Evolutionary conservation across 495 filamentous ascomycete genomes (phyloP), one percentile per base, ranked within the genome.

Genomic region (Neurospora tetrasperma): DNA sequence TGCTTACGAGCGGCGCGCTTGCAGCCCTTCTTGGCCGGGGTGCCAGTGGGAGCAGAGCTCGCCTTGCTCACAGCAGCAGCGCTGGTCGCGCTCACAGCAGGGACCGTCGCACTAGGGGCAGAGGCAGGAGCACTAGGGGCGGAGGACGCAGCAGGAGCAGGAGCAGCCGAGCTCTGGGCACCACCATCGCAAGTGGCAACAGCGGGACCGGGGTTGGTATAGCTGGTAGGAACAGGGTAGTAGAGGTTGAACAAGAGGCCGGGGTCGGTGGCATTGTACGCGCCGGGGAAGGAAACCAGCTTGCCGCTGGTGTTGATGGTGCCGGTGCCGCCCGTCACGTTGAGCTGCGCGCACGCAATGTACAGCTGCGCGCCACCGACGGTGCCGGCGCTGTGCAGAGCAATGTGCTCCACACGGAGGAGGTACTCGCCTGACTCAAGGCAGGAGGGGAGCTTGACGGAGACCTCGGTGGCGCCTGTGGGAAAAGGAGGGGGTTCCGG

Each of bases 391-490:
- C 75, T 74, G 74, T 88, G 86, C 35, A 88, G 81, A 2, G 81
- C 87, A 27, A 89, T 86, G 73, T 88, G 86, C 79, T 90, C 89
- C 42, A 86, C 84, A 27, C 88, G 83, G 44, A 90, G 79, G 20
- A 90, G 84, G 78, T 90, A 90, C 69, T 88, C 84, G 71, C 88
- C 88, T n/a, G 83, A 76, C 2, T 82, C 82, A n/a, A 87, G 77
- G 72, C 82, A 83, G 12, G 77, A 75, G 35, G 86, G 87, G 71
- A 88, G 83, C 14, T 71, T 82, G 73, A 87, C 83, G 59, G 76
- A 74, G 66, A 88, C 76, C 23, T 74, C 12, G 4, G 73, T 41
- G 62, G 82, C 83, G 74, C 79, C 80, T 74, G 42, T 16, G 5
- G 5, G 35, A 38, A 0, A 31, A 31, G 27, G 35, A 38, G 35